Evolutionary conservation across 2,329 filamentous ascomycete genomes (phyloP).

Genomic region (Chaetomiaceae sp.): DNA sequence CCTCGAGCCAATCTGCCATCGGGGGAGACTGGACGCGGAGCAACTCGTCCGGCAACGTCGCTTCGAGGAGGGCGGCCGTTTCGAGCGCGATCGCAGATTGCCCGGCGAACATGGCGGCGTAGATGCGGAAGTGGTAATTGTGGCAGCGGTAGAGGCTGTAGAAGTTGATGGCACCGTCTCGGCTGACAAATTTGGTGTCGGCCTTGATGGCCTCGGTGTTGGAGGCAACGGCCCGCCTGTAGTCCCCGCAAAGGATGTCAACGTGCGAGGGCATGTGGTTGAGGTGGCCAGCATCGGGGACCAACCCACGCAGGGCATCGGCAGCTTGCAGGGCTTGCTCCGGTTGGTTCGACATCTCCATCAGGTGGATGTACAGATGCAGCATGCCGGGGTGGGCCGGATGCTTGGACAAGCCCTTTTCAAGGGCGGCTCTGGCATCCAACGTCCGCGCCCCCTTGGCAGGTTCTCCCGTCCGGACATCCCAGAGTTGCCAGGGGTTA

Average conservation of each 20-base stretch:
- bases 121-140: conserved; percentile 70
- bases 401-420: conserved; percentile 49
- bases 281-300: conserved; percentile 53
- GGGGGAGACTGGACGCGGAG: conserved; percentile 62
- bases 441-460: conserved; percentile 51
- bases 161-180: conserved; percentile 61
- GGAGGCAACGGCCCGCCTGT: conserved; percentile 59
- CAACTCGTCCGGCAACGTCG: conserved; percentile 57
- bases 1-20: conserved; percentile 77
- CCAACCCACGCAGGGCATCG: conserved; percentile 25
- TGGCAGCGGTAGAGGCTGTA: conserved; percentile 74
- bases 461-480: conserved; percentile 40
- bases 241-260: conserved; percentile 69
- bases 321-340: conserved; percentile 24
- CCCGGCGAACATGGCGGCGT: conserved; percentile 73
- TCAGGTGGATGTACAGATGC: conserved; percentile 37
- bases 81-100: conserved; percentile 59
- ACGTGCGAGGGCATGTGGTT: conserved; percentile 78
- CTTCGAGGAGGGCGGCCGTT: conserved; percentile 56
- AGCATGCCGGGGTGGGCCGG: conserved; percentile 60
- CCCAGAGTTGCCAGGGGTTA: conserved; percentile 44
- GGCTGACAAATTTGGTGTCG: conserved; percentile 61
- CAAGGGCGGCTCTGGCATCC: conserved; percentile 55
- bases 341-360: conserved; percentile 28
- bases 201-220: conserved; percentile 64